Evolutionary conservation across 148 eudicot species (phyloP), one percentile per base, ranked within the genome.

Genomic region (Rhododendron henanense): DNA sequence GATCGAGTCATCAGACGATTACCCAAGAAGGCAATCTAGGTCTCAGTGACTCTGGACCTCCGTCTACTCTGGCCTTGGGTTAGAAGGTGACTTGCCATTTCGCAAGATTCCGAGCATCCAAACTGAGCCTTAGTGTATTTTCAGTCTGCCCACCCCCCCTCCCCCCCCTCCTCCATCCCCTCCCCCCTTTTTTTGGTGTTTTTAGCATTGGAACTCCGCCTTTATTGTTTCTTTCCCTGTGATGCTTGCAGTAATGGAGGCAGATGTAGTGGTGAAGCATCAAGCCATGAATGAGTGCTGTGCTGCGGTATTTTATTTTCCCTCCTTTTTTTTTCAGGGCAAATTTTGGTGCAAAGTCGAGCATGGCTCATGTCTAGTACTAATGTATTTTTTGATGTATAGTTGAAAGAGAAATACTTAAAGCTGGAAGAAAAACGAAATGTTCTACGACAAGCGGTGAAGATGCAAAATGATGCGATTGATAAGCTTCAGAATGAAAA

Each of bases 401-500:
- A 86, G 87, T 85, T 69, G 84, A 81, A 48, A 41, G 87, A 81
- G 87, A 85, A 65, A 51, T 80, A 23, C 69, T 21, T 79, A 28
- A 85, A 85, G 80, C 79, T 85, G 9, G 84, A 48, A 51, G 79
- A 31, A 10, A 31, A 50, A 9, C 65, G 84, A 23, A 81, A 51
- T 73, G 71, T 50, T 81, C 73, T 85, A 13, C 23, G 84, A 55
- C 78, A 85, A 18, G 87, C 69, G 55, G 51, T 85, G 10, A 85
- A 69, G 53, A 69, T 85, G 25, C 87, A 48, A 86, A 81, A 37
- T 51, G 84, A 37, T 31, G 10, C 15, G 8, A 35, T 81, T 50
- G 84, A 86, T 71, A 86, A 81, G 71, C 87, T 80, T 69, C 80
- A 81, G 73, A 35, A 35, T 5, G 87, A 86, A 65, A 86, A 81